phyloP scores from a whole-genome alignment of 352 stramenopile genomes.

The Phytophthora capsici region DNA sequence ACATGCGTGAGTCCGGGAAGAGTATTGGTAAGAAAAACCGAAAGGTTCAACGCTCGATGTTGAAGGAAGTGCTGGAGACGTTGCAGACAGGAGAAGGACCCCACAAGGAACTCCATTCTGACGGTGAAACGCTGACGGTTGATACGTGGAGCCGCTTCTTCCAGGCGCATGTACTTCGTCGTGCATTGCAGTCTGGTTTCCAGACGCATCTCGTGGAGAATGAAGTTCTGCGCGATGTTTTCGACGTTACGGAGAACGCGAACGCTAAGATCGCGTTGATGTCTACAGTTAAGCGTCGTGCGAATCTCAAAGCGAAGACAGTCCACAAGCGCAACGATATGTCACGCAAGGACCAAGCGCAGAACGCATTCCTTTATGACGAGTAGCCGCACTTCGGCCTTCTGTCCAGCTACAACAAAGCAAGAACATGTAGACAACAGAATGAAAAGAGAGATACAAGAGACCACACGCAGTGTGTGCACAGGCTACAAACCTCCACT shows the following conservation, averaged over 20 bases:
- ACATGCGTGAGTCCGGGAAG: slow-evolving; percentile 73
- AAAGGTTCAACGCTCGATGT: slow-evolving; percentile 63
- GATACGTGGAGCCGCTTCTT: slow-evolving; percentile 73
- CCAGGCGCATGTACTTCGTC: slow-evolving; percentile 67
- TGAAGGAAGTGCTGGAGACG: slow-evolving; percentile 77
- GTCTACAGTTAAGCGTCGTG: slow-evolving; percentile 54
- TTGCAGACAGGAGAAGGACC: slow-evolving; percentile 61
- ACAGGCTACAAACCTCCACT: slow-evolving; percentile 18
- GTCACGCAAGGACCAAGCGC: slow-evolving; percentile 54
- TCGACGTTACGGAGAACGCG: slow-evolving; percentile 60
- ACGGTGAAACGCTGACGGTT: slow-evolving; percentile 57
- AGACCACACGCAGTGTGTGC: slow-evolving; percentile 1
- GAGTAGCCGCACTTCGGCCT: slow-evolving; percentile 32
- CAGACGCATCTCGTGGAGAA: slow-evolving; percentile 69
- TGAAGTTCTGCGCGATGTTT: slow-evolving; percentile 61
- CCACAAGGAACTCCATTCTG: slow-evolving; percentile 58
- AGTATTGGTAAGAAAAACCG: slow-evolving; percentile 79
- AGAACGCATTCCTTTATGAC: slow-evolving; percentile 77
- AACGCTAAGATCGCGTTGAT: slow-evolving; percentile 58
- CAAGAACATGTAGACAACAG: slow-evolving; percentile 1
- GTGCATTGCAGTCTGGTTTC: slow-evolving; percentile 58
- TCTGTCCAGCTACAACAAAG: slow-evolving; percentile 3
- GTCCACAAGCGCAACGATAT: slow-evolving; percentile 65
- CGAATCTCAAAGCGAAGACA: slow-evolving; percentile 53
- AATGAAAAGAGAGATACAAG: slow-evolving; percentile 4